Percentiles rank a stretch among this genome's conserved stretches.
Conservation (phyloP, 495 filamentous ascomycete genomes). For the Lindgomyces ingoldianus region DNA sequence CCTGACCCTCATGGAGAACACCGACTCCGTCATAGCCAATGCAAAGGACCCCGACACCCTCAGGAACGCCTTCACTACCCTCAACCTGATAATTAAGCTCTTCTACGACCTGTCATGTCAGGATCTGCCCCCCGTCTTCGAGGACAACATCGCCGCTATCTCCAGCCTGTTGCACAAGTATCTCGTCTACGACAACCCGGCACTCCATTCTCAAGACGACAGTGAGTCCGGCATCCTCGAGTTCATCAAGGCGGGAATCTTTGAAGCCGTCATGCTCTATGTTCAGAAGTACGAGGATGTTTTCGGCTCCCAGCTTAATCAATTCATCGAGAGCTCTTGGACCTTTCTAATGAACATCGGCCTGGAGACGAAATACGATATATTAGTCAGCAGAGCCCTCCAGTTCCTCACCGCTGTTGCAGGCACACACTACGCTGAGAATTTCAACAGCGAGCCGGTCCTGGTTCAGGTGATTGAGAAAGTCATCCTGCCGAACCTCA, state of each 20-base stretch:
- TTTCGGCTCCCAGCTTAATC: constrained; percentile 72
- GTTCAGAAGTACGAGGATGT: constrained; percentile 92
- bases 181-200: constrained; percentile 79
- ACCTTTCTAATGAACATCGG: constrained; percentile 82
- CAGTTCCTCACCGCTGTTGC: constrained; percentile 92
- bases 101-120: constrained; percentile 96
- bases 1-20: constrained; percentile 74
- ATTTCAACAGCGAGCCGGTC: constrained; percentile 78
- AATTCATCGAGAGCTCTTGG: constrained; percentile 89
- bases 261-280: constrained; percentile 82
- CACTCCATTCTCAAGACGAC: constrained; percentile 81
- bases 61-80: constrained; percentile 71
- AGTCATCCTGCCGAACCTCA: constrained; percentile 90
- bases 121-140: constrained; percentile 90
- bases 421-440: constrained; percentile 70
- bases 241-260: constrained; percentile 85
- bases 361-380: constrained; percentile 87
- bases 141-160: constrained; percentile 76
- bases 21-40: constrained; percentile 74
- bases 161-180: constrained; percentile 86
- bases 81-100: constrained; percentile 84
- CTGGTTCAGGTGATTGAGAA: constrained; percentile 86
- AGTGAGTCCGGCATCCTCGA: constrained; percentile 82
- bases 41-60: constrained; percentile 73
- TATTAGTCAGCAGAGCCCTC: constrained; percentile 89